Conservation (phyloP, 441 rosid species). For the Pelargonium australe region DNA sequence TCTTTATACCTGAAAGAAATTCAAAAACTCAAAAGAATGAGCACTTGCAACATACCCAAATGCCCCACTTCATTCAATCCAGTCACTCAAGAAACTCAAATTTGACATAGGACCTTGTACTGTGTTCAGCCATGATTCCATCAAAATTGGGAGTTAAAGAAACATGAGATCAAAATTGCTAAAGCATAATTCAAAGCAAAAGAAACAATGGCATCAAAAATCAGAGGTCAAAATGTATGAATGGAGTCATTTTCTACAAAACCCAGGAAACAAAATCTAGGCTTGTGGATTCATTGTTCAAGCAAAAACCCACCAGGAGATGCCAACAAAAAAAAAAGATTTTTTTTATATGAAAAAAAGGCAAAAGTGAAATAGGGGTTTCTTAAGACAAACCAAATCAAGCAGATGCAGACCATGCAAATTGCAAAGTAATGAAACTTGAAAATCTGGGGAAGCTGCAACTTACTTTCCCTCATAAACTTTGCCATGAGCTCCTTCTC, state of each 20-base stretch:
- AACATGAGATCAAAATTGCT: neutral
- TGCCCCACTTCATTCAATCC: too few species aligned
- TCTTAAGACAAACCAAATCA: neutral
- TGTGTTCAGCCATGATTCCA: neutral
- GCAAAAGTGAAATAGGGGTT: neutral
- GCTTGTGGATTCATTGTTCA: neutral
- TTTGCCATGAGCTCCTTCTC: slow-evolving; percentile 70
- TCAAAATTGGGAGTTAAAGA: neutral
- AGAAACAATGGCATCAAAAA: neutral
- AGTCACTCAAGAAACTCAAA: neutral
- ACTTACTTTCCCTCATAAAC: slow-evolving; percentile 70
- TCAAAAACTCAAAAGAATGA: neutral
- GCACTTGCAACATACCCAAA: neutral
- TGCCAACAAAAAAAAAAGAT: neutral
- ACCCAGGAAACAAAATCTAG: neutral
- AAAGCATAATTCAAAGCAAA: neutral
- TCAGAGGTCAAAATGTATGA: neutral
- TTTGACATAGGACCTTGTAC: neutral
- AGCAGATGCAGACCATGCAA: neutral
- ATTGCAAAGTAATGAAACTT: neutral
- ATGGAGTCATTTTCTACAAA: too few species aligned
- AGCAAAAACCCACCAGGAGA: neutral
- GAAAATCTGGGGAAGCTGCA: slow-evolving; percentile 7
- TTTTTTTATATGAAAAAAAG: neutral
- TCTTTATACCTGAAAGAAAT: slow-evolving; percentile 1